These are phyloP conservation scores for Leccinum variicolor DNA, from an alignment of 768 basidiomycete genomes.

Conservation along the genomic window DNA sequence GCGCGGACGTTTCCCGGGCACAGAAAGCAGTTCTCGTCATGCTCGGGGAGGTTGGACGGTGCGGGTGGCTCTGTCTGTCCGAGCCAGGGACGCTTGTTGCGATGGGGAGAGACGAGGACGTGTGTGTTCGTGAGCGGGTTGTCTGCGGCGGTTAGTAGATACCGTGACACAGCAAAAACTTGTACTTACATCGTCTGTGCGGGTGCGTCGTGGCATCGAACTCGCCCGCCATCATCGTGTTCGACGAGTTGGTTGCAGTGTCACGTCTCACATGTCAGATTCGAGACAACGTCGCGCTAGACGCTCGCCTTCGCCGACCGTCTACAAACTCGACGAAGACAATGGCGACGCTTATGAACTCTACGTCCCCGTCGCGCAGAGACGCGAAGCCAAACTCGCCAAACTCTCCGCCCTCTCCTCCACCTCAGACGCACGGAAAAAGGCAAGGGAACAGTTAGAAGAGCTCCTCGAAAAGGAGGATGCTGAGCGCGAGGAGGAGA, in stretches of 20 bases:
- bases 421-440: slow-evolving; percentile 47
- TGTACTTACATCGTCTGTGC: slow-evolving; percentile 62
- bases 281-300: slow-evolving; percentile 49
- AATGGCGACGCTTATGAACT: slow-evolving; percentile 68
- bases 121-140: slow-evolving; percentile 79
- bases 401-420: slow-evolving; percentile 65
- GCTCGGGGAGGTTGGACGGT: slow-evolving; percentile 46
- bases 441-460: slow-evolving; percentile 46
- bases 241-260: neutral
- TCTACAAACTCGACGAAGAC: slow-evolving; percentile 60
- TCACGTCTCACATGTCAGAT: slow-evolving; percentile 24
- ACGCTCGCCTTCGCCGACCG: slow-evolving; percentile 56
- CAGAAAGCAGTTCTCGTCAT: slow-evolving; percentile 78
- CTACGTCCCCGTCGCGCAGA: slow-evolving; percentile 84
- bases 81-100: slow-evolving; percentile 87
- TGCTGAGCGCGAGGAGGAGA: slow-evolving; percentile 76
- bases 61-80: slow-evolving; percentile 78
- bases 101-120: slow-evolving; percentile 85
- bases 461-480: slow-evolving; percentile 64
- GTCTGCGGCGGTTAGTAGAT: slow-evolving; percentile 42
- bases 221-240: slow-evolving; percentile 23
- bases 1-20: slow-evolving; percentile 83
- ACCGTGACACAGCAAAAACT: neutral
- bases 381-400: slow-evolving; percentile 76
- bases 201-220: slow-evolving; percentile 65